phyloP scores from a whole-genome alignment of 805 yeast genomes.

The Spathaspora hagerdaliae region DNA sequence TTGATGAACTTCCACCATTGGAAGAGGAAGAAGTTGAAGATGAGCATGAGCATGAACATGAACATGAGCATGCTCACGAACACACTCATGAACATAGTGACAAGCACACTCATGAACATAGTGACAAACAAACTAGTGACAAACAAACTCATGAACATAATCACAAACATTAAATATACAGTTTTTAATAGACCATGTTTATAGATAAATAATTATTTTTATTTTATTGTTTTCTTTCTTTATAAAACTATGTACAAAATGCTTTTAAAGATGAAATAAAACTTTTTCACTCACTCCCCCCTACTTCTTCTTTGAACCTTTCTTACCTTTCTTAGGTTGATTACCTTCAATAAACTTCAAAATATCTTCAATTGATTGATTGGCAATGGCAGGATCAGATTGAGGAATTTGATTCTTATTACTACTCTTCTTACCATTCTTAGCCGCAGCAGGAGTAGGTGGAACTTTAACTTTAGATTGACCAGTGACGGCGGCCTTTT shows the following conservation, averaged over 20 bases:
- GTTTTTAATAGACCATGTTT: not conserved
- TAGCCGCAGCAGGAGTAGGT: conserved; percentile 2
- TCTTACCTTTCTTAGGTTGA: conserved; percentile 6
- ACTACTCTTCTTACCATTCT: conserved; percentile 10
- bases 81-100: no score
- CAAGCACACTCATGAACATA: conserved; percentile 10
- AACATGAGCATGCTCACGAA: conserved; percentile 7
- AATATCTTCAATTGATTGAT: conserved; percentile 68
- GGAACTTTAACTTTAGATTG: conserved; percentile 15
- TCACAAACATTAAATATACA: conserved; percentile 2
- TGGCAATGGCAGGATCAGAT: conserved; percentile 52
- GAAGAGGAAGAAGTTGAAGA: conserved; percentile 1
- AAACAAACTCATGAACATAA: conserved; percentile 12
- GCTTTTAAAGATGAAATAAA: not conserved
- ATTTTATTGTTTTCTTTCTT: not conserved
- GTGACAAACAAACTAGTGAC: conserved; percentile 6
- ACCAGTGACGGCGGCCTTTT: conserved; percentile 17
- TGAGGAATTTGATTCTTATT: conserved; percentile 16
- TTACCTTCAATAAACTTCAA: conserved; percentile 56
- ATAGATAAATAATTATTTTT: not conserved
- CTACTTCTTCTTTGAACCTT: conserved; percentile 1
- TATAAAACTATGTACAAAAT: conserved; percentile 1
- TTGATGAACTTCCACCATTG: conserved; percentile 1
- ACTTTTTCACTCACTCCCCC: no score
- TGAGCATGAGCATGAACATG: conserved; percentile 21